Evolutionary conservation across 192 early-diverging fungal species (phyloP).

Genomic region (Pilaira anomala): DNA sequence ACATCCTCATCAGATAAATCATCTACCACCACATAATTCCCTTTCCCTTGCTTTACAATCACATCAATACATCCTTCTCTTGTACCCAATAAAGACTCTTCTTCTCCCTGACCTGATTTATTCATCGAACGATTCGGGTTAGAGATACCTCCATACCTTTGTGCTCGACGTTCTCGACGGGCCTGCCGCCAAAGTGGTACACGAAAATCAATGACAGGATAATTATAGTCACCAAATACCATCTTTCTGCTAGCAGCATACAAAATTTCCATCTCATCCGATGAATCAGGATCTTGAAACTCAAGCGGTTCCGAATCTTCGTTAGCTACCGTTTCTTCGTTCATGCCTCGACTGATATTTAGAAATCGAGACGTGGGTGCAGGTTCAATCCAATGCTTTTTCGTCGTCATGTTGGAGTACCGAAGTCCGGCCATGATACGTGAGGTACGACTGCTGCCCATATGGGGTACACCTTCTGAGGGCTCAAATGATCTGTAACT

Average conservation of each 20-base stretch:
- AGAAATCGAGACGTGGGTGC: conserved; percentile 33
- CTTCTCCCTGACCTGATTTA: not conserved
- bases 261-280: conserved; percentile 42
- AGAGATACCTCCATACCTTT: conserved; percentile 14
- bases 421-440: conserved; percentile 59
- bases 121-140: not conserved
- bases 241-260: conserved; percentile 40
- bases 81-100: not conserved
- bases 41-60: conserved; percentile 20
- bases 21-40: conserved; percentile 13
- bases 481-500: conserved; percentile 79
- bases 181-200: conserved; percentile 30
- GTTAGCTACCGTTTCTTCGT: conserved; percentile 3
- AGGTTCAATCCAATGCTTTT: conserved; percentile 53
- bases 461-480: conserved; percentile 59
- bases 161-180: conserved; percentile 3
- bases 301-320: conserved; percentile 23
- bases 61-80: conserved; percentile 26
- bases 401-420: conserved; percentile 46
- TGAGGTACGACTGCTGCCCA: conserved; percentile 49
- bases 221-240: conserved; percentile 56
- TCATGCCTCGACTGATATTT: conserved; percentile 12
- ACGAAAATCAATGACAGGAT: conserved; percentile 45
- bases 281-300: conserved; percentile 36
- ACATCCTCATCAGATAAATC: not conserved